phyloP scores from a whole-genome alignment of 352 stramenopile species.

The Globisporangium barbulae region DNA sequence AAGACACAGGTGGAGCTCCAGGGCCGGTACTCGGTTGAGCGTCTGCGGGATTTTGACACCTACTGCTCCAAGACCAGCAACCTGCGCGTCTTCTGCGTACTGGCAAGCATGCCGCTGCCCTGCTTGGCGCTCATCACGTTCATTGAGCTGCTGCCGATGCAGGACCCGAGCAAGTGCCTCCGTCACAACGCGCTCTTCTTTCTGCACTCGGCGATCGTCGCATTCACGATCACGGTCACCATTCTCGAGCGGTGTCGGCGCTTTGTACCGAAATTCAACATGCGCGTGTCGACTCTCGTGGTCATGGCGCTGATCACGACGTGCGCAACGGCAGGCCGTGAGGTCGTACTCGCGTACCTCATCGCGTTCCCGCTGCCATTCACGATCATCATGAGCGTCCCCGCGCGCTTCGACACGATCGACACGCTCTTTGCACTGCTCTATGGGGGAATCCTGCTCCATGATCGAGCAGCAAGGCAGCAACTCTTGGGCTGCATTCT shows the following conservation, averaged over 20 bases:
- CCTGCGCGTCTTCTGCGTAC: background rate
- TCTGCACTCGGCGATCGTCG: slow-evolving; percentile 18
- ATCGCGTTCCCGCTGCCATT: slow-evolving; percentile 33
- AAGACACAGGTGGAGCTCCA: slow-evolving; percentile 21
- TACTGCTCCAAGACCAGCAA: slow-evolving; percentile 4
- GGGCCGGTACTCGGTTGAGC: slow-evolving; percentile 19
- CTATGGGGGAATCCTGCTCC: background rate
- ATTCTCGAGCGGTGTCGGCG: slow-evolving; percentile 23
- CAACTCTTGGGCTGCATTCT: slow-evolving; percentile 11
- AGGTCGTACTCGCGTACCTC: slow-evolving; percentile 11
- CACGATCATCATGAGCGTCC: slow-evolving; percentile 17
- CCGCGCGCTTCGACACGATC: background rate
- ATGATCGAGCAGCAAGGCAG: background rate
- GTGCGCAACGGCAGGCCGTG: slow-evolving; percentile 4
- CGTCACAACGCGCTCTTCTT: slow-evolving; percentile 21
- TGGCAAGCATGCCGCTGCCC: slow-evolving; percentile 13
- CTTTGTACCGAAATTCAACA: slow-evolving; percentile 16
- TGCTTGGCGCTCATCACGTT: slow-evolving; percentile 13
- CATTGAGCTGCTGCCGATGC: slow-evolving; percentile 25
- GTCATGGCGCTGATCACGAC: slow-evolving; percentile 17
- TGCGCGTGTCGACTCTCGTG: slow-evolving; percentile 4
- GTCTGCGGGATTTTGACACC: background rate
- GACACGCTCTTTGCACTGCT: background rate
- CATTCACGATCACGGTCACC: slow-evolving; percentile 14
- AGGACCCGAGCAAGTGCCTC: slow-evolving; percentile 12